Evolutionary conservation across 208 protist genomes (phyloP).

Genomic region (Phytomonas sp.): DNA sequence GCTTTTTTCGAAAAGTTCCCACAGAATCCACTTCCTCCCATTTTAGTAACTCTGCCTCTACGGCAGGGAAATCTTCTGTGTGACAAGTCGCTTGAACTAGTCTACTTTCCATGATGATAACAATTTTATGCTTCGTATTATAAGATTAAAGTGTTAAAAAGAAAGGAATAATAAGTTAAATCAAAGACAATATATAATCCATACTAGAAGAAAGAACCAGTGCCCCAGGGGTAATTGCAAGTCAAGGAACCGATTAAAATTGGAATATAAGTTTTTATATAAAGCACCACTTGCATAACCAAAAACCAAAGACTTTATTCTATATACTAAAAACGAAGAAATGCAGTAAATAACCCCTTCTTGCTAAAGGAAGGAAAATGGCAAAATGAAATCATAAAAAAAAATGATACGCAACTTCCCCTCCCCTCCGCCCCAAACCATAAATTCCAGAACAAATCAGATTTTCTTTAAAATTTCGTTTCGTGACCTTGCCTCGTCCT

Average conservation of each 20-base stretch:
- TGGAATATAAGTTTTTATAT: background rate
- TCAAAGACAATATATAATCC: background rate
- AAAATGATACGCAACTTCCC: background rate
- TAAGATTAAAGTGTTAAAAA: background rate
- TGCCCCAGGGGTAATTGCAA: background rate
- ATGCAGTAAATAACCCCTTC: background rate
- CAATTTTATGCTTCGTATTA: background rate
- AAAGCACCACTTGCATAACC: background rate
- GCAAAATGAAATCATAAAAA: background rate
- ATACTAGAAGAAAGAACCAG: background rate
- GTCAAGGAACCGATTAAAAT: background rate
- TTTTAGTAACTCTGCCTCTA: conserved; percentile 53
- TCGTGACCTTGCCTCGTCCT: too few species aligned
- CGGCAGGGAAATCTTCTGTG: conserved; percentile 47
- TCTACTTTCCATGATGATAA: conserved; percentile 20
- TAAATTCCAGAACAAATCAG: too few species aligned
- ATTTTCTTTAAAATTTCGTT: too few species aligned
- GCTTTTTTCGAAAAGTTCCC: conserved; percentile 71
- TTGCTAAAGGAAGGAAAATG: background rate
- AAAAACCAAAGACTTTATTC: background rate
- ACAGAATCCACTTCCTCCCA: conserved; percentile 76
- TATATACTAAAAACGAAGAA: background rate
- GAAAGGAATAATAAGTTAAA: background rate
- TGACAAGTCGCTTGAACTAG: conserved; percentile 46
- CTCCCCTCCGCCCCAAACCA: too few species aligned